Evolutionary conservation across 2,329 filamentous ascomycete genomes (phyloP).

Genomic region (Fusarium luffae): DNA sequence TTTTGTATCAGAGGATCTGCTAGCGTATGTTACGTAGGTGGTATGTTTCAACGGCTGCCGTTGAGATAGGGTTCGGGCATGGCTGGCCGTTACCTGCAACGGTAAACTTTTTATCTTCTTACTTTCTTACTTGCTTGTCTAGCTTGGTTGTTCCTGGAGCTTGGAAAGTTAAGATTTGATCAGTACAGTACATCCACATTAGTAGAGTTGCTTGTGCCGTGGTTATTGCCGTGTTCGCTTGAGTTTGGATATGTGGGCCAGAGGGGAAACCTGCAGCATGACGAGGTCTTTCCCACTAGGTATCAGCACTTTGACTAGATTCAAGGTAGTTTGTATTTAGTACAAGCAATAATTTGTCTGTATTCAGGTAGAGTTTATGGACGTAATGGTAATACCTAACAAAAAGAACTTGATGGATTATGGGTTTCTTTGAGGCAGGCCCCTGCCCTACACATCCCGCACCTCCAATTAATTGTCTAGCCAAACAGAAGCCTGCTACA

Average conservation of each 20-base stretch:
- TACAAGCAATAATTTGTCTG: too few relatives aligned
- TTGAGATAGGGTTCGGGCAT: constrained; percentile 8
- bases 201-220: not conserved
- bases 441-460: too few relatives aligned
- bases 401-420: too few relatives aligned
- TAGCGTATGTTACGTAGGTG: not conserved
- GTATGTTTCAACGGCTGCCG: not conserved
- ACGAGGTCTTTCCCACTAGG: not conserved
- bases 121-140: not conserved
- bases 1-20: constrained; percentile 1
- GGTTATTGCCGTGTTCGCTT: not conserved
- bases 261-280: not conserved
- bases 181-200: not conserved
- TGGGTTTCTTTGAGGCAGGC: too few relatives aligned
- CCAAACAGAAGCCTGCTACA: too few relatives aligned
- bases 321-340: not conserved
- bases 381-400: too few relatives aligned
- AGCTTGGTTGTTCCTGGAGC: not conserved
- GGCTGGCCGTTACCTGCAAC: not conserved
- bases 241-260: not conserved
- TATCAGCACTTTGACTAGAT: not conserved
- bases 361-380: too few relatives aligned
- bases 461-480: too few relatives aligned
- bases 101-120: not conserved
- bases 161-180: not conserved